A percentile compares a stretch with the other conserved stretches of the same genome.
phyloP scores from a whole-genome alignment of 2,329 filamentous ascomycete species.

The Coleophoma eucalyptorum region DNA sequence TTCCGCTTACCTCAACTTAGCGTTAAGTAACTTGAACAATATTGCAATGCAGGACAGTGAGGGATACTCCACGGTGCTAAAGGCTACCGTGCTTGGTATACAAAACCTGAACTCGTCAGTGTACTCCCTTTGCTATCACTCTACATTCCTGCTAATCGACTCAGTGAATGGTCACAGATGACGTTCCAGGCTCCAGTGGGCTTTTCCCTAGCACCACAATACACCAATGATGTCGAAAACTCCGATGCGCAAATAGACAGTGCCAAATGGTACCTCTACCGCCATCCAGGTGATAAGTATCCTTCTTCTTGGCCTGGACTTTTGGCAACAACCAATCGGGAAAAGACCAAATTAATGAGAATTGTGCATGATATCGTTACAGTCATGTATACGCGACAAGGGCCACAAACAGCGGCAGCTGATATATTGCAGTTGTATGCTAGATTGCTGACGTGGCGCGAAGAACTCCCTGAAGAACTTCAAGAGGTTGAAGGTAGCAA shows the following conservation, averaged over 20 bases:
- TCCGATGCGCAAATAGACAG: constrained; percentile 13
- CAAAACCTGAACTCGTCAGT: constrained; percentile 29
- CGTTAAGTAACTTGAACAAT: constrained; percentile 16
- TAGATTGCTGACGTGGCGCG: constrained; percentile 22
- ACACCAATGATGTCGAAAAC: constrained; percentile 10
- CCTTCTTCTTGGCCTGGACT: constrained; percentile 17
- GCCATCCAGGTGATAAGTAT: constrained; percentile 11
- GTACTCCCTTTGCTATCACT: neutral
- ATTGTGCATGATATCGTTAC: constrained; percentile 22
- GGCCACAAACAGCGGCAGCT: constrained; percentile 11
- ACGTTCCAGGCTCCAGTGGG: constrained; percentile 22
- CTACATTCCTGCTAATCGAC: constrained; percentile 13
- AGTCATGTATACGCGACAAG: constrained; percentile 19
- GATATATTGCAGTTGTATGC: constrained; percentile 22
- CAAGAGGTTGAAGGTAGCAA: constrained; percentile 15
- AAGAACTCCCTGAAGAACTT: constrained; percentile 20
- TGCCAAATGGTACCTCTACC: constrained; percentile 21
- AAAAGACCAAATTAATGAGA: constrained; percentile 23
- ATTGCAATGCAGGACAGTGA: constrained; percentile 11
- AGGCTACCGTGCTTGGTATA: constrained; percentile 26
- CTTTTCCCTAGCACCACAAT: constrained; percentile 1
- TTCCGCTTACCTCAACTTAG: constrained; percentile 22
- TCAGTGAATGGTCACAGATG: constrained; percentile 29
- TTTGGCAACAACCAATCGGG: constrained; percentile 23
- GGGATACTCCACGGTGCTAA: constrained; percentile 21